These are phyloP conservation scores for Backusella psychrophila DNA, from an alignment of 192 early-diverging fungal genomes.

Conservation along the genomic window DNA sequence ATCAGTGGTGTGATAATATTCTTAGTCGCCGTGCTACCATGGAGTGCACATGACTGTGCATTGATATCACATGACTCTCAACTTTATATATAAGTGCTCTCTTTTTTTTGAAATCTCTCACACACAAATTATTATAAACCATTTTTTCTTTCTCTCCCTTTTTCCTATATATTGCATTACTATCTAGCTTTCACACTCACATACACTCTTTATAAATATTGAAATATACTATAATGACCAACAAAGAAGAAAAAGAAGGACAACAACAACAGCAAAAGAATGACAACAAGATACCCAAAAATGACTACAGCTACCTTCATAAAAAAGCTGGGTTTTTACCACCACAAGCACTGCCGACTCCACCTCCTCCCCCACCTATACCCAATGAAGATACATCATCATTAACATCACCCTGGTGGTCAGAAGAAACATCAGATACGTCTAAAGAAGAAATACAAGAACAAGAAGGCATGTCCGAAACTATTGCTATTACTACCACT, in stretches of 20 bases:
- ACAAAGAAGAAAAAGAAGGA: background rate
- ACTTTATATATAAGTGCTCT: background rate
- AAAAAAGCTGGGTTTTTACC: constrained; percentile 13
- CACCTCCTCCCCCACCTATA: constrained; percentile 11
- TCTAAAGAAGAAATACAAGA: background rate
- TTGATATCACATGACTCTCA: background rate
- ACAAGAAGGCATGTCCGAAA: background rate
- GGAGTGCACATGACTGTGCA: background rate
- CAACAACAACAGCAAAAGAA: background rate
- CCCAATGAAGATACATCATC: constrained; percentile 13
- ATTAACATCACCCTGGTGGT: constrained; percentile 31
- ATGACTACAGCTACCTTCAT: background rate
- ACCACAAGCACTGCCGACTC: constrained; percentile 10
- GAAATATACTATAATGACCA: background rate
- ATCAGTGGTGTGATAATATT: background rate
- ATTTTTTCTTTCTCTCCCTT: background rate
- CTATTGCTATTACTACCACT: background rate
- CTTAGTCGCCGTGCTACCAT: background rate
- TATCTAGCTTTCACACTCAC: background rate
- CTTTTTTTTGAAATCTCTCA: background rate
- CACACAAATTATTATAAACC: background rate
- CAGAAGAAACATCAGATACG: constrained; percentile 8
- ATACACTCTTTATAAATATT: background rate
- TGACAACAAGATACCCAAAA: background rate
- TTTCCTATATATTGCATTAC: background rate